Evolutionary conservation across 441 rosid species (phyloP).

Genomic region (Erodium texanum): DNA sequence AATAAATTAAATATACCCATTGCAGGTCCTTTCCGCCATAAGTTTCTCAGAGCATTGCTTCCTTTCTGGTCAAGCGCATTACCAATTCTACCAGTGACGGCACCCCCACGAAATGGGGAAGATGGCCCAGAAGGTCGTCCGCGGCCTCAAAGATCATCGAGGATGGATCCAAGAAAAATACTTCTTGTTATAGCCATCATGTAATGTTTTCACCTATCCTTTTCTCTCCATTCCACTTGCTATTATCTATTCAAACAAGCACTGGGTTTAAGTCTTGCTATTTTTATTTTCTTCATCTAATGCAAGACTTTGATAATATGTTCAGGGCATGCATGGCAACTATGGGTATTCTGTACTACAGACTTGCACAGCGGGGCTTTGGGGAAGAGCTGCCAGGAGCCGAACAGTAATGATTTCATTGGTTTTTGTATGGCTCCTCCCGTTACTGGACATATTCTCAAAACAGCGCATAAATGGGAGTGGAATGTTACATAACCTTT

Average conservation of each 20-base stretch:
- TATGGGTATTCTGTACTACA: slow-evolving; percentile 85
- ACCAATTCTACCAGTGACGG: slow-evolving; percentile 92
- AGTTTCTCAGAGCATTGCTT: slow-evolving; percentile 83
- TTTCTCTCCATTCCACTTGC: neutral
- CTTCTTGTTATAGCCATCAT: slow-evolving; percentile 86
- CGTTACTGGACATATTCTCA: too few species aligned
- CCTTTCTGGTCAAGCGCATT: slow-evolving; percentile 98
- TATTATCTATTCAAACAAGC: neutral
- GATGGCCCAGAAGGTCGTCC: slow-evolving; percentile 56
- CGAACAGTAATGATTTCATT: slow-evolving; percentile 42
- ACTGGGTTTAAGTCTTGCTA: too few species aligned
- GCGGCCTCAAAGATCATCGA: slow-evolving; percentile 59
- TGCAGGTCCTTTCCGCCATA: slow-evolving; percentile 81
- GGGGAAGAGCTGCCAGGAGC: slow-evolving; percentile 43
- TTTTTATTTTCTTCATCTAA: slow-evolving; percentile 8
- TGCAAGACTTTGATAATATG: neutral
- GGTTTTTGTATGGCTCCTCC: too few species aligned
- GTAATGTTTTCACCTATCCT: slow-evolving; percentile 33
- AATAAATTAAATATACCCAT: slow-evolving; percentile 1
- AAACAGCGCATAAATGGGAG: slow-evolving; percentile 16
- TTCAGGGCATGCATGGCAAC: slow-evolving; percentile 98
- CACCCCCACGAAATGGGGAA: slow-evolving; percentile 76
- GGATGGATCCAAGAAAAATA: slow-evolving; percentile 82
- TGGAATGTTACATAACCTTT: slow-evolving; percentile 13
- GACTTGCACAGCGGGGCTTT: slow-evolving; percentile 72